Evolutionary conservation across 305 asterid species (phyloP).

Genomic region (Fraxinus baroniana): DNA sequence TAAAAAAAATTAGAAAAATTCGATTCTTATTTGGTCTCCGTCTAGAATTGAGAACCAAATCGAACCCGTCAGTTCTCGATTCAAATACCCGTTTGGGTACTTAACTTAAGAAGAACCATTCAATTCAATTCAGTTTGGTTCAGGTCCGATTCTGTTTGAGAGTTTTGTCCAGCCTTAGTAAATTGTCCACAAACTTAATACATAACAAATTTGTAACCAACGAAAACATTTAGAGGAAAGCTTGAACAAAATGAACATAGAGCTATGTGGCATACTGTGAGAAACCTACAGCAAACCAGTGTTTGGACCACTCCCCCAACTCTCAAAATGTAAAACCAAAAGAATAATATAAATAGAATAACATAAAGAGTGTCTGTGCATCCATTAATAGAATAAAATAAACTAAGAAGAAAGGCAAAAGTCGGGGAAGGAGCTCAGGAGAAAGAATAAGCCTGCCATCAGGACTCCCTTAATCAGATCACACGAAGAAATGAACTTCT

Average conservation of each 20-base stretch:
- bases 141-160: too few species aligned
- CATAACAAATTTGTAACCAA: not conserved
- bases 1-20: too few species aligned
- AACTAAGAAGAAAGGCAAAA: not conserved
- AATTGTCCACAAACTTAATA: slow-evolving; percentile 34
- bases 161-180: too few species aligned
- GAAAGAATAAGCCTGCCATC: slow-evolving; percentile 43
- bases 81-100: too few species aligned
- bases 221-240: not conserved
- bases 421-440: not conserved
- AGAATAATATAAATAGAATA: not conserved
- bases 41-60: too few species aligned
- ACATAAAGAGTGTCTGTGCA: not conserved
- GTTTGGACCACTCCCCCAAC: not conserved
- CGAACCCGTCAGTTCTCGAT: too few species aligned
- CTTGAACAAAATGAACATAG: not conserved
- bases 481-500: slow-evolving; percentile 78
- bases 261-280: not conserved
- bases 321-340: not conserved
- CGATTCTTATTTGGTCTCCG: too few species aligned
- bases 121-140: too few species aligned
- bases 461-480: slow-evolving; percentile 50
- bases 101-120: too few species aligned
- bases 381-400: not conserved
- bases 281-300: not conserved